Evolutionary conservation across 2,329 filamentous ascomycete genomes (phyloP).

Genomic region (Amauroascus niger): DNA sequence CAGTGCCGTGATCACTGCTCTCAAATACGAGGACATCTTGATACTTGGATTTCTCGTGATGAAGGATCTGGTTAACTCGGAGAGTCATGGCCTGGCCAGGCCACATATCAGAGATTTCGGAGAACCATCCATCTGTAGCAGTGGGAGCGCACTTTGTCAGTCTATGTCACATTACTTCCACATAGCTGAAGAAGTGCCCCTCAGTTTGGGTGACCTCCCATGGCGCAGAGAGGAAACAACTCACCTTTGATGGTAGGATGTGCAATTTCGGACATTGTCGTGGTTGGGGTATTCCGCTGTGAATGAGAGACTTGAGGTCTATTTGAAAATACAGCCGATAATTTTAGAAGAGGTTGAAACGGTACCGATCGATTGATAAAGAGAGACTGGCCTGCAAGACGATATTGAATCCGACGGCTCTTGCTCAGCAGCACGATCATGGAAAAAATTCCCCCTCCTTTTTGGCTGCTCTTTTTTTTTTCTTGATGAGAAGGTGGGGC

Average conservation of each 20-base stretch:
- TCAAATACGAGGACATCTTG: slow-evolving; percentile 99
- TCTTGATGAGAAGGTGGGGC: background rate
- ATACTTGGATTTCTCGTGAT: slow-evolving; percentile 99
- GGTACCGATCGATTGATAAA: background rate
- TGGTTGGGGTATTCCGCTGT: background rate
- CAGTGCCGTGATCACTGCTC: slow-evolving; percentile 91
- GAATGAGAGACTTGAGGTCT: background rate
- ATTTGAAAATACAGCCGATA: background rate
- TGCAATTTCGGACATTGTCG: slow-evolving; percentile 58
- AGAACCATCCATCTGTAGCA: slow-evolving; percentile 92
- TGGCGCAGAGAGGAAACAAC: slow-evolving; percentile 16
- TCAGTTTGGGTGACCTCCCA: slow-evolving; percentile 3
- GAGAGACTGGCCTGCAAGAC: background rate
- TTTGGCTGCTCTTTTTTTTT: background rate
- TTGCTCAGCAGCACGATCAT: background rate
- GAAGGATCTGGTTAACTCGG: slow-evolving; percentile 92
- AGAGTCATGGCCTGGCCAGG: slow-evolving; percentile 98
- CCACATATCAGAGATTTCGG: slow-evolving; percentile 98
- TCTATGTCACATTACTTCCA: background rate
- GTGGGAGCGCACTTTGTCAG: slow-evolving; percentile 15
- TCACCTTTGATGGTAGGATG: slow-evolving; percentile 69
- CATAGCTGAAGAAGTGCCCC: background rate
- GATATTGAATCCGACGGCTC: background rate
- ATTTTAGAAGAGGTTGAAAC: background rate
- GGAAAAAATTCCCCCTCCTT: slow-evolving; percentile 8